Conservation (phyloP, 345 rosid genomes). For the Capsella bursapastoris region DNA sequence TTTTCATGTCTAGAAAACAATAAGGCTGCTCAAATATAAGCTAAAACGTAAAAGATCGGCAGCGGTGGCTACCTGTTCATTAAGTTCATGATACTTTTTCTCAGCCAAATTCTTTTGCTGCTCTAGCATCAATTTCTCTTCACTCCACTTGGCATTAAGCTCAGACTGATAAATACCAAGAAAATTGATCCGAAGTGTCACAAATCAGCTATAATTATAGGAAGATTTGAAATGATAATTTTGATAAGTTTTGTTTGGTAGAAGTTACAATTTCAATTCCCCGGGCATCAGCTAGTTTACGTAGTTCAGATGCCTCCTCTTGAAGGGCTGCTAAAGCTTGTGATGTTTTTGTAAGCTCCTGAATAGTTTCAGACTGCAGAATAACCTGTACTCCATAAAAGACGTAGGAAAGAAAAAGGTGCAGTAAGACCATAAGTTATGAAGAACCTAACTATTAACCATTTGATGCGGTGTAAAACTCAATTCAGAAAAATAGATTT, state of each 20-base stretch:
- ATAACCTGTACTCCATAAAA: conserved; percentile 64
- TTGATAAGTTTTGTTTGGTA: conserved; percentile 23
- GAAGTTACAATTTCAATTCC: conserved; percentile 70
- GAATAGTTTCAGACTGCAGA: conserved; percentile 94
- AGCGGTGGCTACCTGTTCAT: conserved; percentile 75
- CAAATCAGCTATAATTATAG: conserved; percentile 1
- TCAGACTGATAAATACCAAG: conserved; percentile 57
- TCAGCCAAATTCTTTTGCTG: conserved; percentile 69
- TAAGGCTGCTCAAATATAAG: conserved; percentile 20
- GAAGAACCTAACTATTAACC: conserved; percentile 10
- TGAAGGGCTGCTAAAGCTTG: conserved; percentile 72
- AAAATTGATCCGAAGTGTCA: conserved; percentile 28
- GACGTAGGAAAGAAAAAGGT: conserved; percentile 8
- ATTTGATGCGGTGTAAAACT: background rate
- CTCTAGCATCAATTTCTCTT: conserved; percentile 64
- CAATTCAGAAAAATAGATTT: conserved; percentile 11
- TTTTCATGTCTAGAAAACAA: conserved; percentile 23
- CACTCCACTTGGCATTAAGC: conserved; percentile 70
- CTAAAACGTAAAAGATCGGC: conserved; percentile 6
- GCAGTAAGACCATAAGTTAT: conserved; percentile 6
- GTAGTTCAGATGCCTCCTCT: conserved; percentile 75
- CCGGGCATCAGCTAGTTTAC: conserved; percentile 61
- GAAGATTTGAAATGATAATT: background rate
- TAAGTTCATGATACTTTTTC: conserved; percentile 72
- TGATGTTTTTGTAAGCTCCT: conserved; percentile 88